Evolutionary conservation across 768 basidiomycete species (phyloP).

Genomic region (Pisolithus sp.): DNA sequence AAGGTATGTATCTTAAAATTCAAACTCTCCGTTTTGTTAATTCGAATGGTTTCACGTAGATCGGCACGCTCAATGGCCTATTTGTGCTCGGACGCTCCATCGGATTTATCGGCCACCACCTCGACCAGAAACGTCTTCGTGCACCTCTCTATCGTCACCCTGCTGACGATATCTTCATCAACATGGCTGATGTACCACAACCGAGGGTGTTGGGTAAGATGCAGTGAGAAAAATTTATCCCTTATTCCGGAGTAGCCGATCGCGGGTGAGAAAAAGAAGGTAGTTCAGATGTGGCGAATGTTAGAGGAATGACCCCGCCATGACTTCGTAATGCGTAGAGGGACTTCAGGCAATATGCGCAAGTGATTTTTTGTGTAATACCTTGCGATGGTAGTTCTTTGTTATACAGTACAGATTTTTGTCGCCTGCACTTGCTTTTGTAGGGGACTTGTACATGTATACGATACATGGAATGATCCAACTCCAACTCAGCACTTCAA

Average conservation of each 20-base stretch:
- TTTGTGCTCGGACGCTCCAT: constrained; percentile 97
- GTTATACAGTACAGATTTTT: neutral
- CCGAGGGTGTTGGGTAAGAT: constrained; percentile 65
- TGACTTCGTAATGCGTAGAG: neutral
- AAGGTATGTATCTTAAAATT: constrained; percentile 35
- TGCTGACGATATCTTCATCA: constrained; percentile 93
- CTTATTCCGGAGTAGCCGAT: neutral
- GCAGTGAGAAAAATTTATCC: neutral
- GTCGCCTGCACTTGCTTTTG: neutral
- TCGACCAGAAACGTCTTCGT: constrained; percentile 93
- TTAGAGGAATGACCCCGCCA: neutral
- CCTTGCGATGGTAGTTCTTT: neutral
- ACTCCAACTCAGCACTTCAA: too few relatives aligned
- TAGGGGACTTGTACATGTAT: neutral
- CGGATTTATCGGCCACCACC: constrained; percentile 94
- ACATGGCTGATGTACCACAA: constrained; percentile 81
- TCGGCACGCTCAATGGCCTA: constrained; percentile 90
- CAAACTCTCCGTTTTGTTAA: neutral
- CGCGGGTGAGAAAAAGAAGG: neutral
- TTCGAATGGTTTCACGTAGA: constrained; percentile 29
- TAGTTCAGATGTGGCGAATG: neutral
- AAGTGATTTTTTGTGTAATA: neutral
- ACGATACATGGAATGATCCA: neutral
- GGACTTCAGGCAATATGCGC: neutral
- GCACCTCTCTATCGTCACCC: constrained; percentile 93